Evolutionary conservation across 805 yeast genomes (phyloP), one percentile per base, ranked within the genome.

Genomic region (Metschnikowia chrysomelidarum): DNA sequence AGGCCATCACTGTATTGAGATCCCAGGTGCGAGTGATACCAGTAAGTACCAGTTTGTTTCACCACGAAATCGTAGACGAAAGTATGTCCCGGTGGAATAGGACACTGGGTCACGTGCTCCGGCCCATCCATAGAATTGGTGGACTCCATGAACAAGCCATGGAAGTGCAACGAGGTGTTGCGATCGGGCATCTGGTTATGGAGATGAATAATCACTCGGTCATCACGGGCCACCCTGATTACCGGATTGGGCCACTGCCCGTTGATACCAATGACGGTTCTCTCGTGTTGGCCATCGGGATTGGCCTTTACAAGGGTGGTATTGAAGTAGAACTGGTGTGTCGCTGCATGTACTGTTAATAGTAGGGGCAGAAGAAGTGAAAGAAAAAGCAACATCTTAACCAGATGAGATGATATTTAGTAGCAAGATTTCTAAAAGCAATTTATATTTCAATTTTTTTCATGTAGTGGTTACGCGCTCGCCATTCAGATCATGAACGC

Each of bases 1-100:
- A 84, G 60, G 0, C 94, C 94, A 57, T 84, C 94, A 36, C 83
- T 76, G 49, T 84, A 84, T 53, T 84, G 93, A 10, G 83, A 64
- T 0, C 87, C 88, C 24, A 80, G 69, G 50, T 84, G 94, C 4
- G 87, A 78, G 56, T 84, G 94, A 57, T 83, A 84, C 94, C 94
- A 84, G 42, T 48, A 57, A 5, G 60, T 57, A 16, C 50, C 49
- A 11, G 47, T 38, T 27, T 48, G 53, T 15, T 37, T 30, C 14
- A 48, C 51, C 7, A 34, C 37, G 40, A 69, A 69, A 48, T 69
- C 59, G 47, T 69, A 68, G 13, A 60, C 37, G 32, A 67, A 62
- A 3, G 62, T 51, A 4, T 44, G 47, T 2, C 68, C 68, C 10
- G 72, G 70, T 3, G 69, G 54, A 13, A 69, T 55, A 9, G 73